Base-by-base conservation (phyloP, 257 asterid genomes). In the Solanum acaule region DNA sequence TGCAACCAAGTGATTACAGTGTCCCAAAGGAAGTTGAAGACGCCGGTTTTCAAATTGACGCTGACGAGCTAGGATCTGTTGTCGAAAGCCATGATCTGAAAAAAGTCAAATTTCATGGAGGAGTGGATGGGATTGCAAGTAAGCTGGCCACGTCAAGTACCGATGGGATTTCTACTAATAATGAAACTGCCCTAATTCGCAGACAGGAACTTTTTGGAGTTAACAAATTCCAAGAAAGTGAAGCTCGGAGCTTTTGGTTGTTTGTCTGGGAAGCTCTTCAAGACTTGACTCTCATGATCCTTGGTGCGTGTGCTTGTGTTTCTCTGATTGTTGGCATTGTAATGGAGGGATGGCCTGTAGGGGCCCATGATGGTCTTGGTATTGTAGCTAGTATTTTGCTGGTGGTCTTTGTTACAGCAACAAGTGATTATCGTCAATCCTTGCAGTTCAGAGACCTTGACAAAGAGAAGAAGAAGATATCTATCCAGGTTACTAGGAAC, bases 321-420 rank as follows among this genome's bases (percentile, higher is more conserved):
- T 87, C 89, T 61, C 84, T 87, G 18, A 70, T 87, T 78, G 86
- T 87, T 77, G 89, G 89, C 59, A 87, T 87, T 72, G 76, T 23
- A 65, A 86, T 42, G 34, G 88, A 86, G 83, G 88, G 88, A 73
- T 86, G 88, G 88, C 88, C 88, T 13, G 29, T 31, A 35, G 88
- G 88, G 16, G 88, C 88, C 38, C 88, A 86, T 86, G 88, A 86
- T 75, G 88, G 88, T 72, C 88, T 86, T 73, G 88, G 88, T 56
- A 86, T 86, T 73, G 88, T 73, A 16, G 88, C 88, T 75, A 86
- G 88, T 73, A 86, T 86, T 65, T 79, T 86, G 71, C 56, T 86
- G 46, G 88, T 86, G 40, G 88, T 86, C 23, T 73, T 86, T 52
- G 88, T 86, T 40, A 86, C 88, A 33, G 88, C 88, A n/a, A 86